Evolutionary conservation across 371 early-diverging fungal species (phyloP).

Genomic region (Apophysomyces trapeziformis): DNA sequence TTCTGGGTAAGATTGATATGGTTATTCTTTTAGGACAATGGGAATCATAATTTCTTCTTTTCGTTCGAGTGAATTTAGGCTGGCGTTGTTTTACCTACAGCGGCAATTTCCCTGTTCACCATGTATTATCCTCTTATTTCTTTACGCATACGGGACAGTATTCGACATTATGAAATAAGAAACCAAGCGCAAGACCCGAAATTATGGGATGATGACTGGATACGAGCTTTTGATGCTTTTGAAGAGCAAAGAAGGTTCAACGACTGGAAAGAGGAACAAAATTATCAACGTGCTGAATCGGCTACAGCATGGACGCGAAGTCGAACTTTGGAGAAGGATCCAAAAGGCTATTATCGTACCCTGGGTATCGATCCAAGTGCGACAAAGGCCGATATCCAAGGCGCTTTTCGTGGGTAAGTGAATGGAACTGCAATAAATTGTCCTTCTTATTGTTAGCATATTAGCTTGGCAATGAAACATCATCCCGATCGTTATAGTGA

Average conservation of each 20-base stretch:
- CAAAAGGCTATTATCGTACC: conserved; percentile 53
- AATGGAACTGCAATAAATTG: neutral
- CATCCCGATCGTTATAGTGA: conserved; percentile 64
- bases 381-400: conserved; percentile 60
- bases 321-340: conserved; percentile 37
- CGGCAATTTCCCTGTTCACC: conserved; percentile 51
- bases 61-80: conserved; percentile 31
- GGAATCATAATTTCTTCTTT: neutral
- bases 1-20: conserved; percentile 41
- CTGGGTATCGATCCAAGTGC: conserved; percentile 50
- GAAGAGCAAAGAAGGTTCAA: conserved; percentile 59
- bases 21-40: neutral
- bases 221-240: conserved; percentile 55
- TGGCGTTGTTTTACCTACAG: conserved; percentile 59
- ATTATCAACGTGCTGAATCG: conserved; percentile 19
- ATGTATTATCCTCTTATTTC: conserved; percentile 62
- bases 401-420: conserved; percentile 59
- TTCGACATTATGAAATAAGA: conserved; percentile 52
- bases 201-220: conserved; percentile 63
- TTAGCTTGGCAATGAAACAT: conserved; percentile 52
- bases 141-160: conserved; percentile 48
- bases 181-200: conserved; percentile 49
- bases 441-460: neutral
- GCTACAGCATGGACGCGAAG: neutral
- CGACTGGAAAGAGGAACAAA: conserved; percentile 54